Evolutionary conservation across 352 stramenopile genomes (phyloP).

Genomic region (Phytophthora uliginosa): DNA sequence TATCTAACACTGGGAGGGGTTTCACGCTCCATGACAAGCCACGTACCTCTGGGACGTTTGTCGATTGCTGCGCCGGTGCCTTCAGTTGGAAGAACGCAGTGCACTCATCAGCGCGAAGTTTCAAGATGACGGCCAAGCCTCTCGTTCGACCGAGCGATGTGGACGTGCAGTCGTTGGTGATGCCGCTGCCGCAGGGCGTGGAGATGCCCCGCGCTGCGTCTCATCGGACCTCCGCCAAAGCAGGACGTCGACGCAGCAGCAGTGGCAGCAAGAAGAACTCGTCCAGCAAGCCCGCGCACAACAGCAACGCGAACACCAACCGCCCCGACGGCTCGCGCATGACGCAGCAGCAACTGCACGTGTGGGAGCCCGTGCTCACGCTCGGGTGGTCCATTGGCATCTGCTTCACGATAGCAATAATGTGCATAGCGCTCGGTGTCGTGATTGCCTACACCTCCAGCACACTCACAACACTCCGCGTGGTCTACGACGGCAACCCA

Average conservation of each 20-base stretch:
- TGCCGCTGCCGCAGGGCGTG: conserved; percentile 29
- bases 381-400: conserved; percentile 69
- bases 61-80: conserved; percentile 6
- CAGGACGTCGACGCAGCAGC: conserved; percentile 24
- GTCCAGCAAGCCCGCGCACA: conserved; percentile 8
- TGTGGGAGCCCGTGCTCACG: conserved; percentile 84
- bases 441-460: conserved; percentile 59
- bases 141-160: conserved; percentile 44
- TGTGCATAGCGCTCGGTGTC: conserved; percentile 61
- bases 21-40: conserved; percentile 10
- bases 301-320: conserved; percentile 41
- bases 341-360: conserved; percentile 73
- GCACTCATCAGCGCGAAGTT: neutral
- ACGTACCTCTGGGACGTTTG: conserved; percentile 4
- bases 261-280: conserved; percentile 25
- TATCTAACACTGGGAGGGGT: conserved; percentile 16
- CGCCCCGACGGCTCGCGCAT: conserved; percentile 62
- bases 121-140: conserved; percentile 37
- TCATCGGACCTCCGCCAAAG: conserved; percentile 10
- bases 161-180: conserved; percentile 37
- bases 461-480: conserved; percentile 61
- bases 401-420: conserved; percentile 51
- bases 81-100: conserved; percentile 21
- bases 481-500: conserved; percentile 67
- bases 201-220: conserved; percentile 27